phyloP scores from a whole-genome alignment of 1,284 basidiomycete genomes.

The Irpex sp. region DNA sequence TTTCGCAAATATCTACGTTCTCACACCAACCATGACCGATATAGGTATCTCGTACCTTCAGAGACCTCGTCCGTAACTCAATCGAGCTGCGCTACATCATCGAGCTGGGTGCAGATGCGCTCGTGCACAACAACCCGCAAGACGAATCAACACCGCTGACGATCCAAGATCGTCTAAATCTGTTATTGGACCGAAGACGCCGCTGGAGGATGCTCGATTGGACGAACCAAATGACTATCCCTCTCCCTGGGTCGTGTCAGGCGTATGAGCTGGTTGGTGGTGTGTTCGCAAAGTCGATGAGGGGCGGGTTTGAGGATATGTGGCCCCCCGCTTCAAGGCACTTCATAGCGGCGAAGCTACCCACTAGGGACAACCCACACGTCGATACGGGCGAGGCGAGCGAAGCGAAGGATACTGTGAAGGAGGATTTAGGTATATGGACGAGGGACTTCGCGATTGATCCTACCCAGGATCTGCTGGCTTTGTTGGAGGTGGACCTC shows the following conservation, averaged over 20 bases:
- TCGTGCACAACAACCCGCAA: slow-evolving; percentile 19
- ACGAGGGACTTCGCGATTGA: slow-evolving; percentile 59
- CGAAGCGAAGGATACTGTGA: slow-evolving; percentile 16
- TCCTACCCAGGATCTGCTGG: slow-evolving; percentile 53
- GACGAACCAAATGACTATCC: slow-evolving; percentile 24
- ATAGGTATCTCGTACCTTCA: slow-evolving; percentile 38
- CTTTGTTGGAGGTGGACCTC: slow-evolving; percentile 34
- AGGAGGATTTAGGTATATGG: slow-evolving; percentile 36
- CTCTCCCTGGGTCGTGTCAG: slow-evolving; percentile 36
- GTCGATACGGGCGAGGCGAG: slow-evolving; percentile 8
- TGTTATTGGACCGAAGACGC: slow-evolving; percentile 32
- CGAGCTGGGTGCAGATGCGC: slow-evolving; percentile 42
- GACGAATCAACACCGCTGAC: slow-evolving; percentile 26
- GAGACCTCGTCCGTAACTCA: slow-evolving; percentile 29
- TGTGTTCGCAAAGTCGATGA: slow-evolving; percentile 42
- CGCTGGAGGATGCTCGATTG: slow-evolving; percentile 40
- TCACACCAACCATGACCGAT: neutral
- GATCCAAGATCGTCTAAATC: slow-evolving; percentile 32
- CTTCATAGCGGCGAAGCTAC: slow-evolving; percentile 36
- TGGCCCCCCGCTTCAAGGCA: slow-evolving; percentile 22
- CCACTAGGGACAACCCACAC: slow-evolving; percentile 17
- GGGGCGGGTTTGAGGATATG: neutral
- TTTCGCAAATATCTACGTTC: neutral
- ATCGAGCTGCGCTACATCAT: slow-evolving; percentile 42
- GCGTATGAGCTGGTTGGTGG: slow-evolving; percentile 57